A percentile compares a stretch with the other conserved stretches of the same genome.
Conservation (phyloP, 192 early-diverging fungal genomes). For the Coemansia sp. region DNA sequence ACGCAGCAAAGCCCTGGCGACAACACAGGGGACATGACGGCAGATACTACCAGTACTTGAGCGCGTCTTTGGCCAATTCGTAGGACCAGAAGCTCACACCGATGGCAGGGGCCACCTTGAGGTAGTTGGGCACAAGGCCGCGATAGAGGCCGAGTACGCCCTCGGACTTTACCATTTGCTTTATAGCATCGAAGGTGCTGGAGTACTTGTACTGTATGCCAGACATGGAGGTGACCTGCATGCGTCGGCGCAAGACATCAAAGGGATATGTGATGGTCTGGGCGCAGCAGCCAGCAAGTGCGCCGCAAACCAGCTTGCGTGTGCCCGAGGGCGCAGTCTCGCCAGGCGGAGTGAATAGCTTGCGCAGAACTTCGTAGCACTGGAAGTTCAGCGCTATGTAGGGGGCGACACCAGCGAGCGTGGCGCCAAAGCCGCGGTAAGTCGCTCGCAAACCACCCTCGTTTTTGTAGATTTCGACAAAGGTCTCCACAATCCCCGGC, state of each 20-base stretch:
- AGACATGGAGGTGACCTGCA: constrained; percentile 77
- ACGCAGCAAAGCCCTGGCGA: not conserved
- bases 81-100: constrained; percentile 82
- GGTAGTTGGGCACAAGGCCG: constrained; percentile 77
- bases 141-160: constrained; percentile 71
- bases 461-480: constrained; percentile 60
- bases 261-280: constrained; percentile 82
- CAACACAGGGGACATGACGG: not conserved
- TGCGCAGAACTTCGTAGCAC: constrained; percentile 74
- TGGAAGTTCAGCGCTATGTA: constrained; percentile 83
- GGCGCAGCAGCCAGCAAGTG: constrained; percentile 74
- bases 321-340: constrained; percentile 58
- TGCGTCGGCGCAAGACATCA: constrained; percentile 73
- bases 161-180: constrained; percentile 63
- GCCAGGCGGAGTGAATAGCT: constrained; percentile 64
- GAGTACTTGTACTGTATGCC: constrained; percentile 67
- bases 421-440: constrained; percentile 72
- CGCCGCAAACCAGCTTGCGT: constrained; percentile 69
- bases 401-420: constrained; percentile 71
- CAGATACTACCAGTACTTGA: constrained; percentile 52
- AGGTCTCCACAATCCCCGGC: constrained; percentile 69
- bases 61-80: constrained; percentile 69
- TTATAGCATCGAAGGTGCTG: constrained; percentile 69
- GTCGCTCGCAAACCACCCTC: constrained; percentile 75
- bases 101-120: constrained; percentile 83